phyloP scores from a whole-genome alignment of 352 stramenopile genomes.

The Pythium rishiriense region DNA sequence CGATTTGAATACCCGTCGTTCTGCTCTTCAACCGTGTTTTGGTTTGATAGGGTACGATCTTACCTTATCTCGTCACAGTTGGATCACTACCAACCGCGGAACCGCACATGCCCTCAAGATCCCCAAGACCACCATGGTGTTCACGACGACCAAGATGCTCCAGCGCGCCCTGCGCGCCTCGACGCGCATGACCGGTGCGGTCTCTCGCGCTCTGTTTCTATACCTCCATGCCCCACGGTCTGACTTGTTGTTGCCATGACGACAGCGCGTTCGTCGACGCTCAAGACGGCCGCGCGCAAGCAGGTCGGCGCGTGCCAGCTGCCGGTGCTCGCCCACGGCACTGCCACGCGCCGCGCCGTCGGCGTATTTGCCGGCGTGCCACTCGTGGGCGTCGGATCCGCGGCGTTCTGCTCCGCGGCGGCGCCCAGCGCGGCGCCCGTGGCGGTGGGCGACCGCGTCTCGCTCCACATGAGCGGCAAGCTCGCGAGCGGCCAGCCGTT shows the following conservation, averaged over 20 bases:
- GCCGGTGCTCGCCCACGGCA: conserved; percentile 16
- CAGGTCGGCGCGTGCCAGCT: conserved; percentile 22
- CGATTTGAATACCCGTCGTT: conserved; percentile 14
- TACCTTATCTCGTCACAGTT: background rate
- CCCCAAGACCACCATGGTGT: conserved; percentile 17
- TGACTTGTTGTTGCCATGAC: background rate
- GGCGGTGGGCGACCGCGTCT: conserved; percentile 67
- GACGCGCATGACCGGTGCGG: conserved; percentile 9
- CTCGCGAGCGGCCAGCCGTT: conserved; percentile 62
- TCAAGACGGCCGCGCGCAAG: conserved; percentile 8
- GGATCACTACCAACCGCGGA: background rate
- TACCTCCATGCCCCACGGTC: no score
- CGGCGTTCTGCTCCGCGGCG: conserved; percentile 29
- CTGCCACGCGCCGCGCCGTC: background rate
- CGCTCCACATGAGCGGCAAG: conserved; percentile 63
- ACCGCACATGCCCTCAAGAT: background rate
- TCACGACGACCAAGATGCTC: conserved; percentile 14
- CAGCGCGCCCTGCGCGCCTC: conserved; percentile 24
- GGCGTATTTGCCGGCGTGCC: conserved; percentile 9
- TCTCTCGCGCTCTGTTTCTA: no score
- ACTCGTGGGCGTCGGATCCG: conserved; percentile 14
- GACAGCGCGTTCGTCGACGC: conserved; percentile 3
- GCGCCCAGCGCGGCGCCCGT: conserved; percentile 28
- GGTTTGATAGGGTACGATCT: background rate
- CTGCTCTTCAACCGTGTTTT: conserved; percentile 12